phyloP scores from a whole-genome alignment of 495 filamentous ascomycete genomes.

The Cryomyces antarcticus region DNA sequence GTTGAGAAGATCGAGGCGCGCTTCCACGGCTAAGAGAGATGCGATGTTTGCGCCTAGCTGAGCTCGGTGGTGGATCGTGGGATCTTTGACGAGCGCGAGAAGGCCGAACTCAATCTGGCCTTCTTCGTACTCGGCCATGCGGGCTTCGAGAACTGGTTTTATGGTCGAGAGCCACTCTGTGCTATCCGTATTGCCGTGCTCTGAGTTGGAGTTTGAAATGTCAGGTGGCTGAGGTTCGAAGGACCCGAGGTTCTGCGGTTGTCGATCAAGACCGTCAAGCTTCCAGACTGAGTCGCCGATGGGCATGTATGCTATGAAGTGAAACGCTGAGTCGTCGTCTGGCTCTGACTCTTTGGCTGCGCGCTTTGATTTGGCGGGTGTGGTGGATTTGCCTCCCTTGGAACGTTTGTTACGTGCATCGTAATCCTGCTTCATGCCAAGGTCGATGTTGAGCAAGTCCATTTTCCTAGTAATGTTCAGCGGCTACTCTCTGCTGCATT shows the following conservation, averaged over 20 bases:
- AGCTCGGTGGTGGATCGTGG: conserved; percentile 21
- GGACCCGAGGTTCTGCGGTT: conserved; percentile 52
- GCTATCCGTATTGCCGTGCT: no score
- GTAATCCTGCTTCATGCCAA: conserved; percentile 30
- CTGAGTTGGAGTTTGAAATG: no score
- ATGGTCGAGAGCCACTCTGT: conserved; percentile 1
- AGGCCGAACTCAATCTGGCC: conserved; percentile 38
- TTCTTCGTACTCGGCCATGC: conserved; percentile 32
- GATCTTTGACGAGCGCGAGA: conserved; percentile 32
- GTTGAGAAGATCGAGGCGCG: conserved; percentile 14
- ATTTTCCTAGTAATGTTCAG: conserved; percentile 28
- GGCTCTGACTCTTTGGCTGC: conserved; percentile 6
- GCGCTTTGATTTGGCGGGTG: conserved; percentile 2
- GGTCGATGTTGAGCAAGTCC: conserved; percentile 61
- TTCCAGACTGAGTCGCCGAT: conserved; percentile 60
- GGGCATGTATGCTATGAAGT: conserved; percentile 84
- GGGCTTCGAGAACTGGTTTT: conserved; percentile 9
- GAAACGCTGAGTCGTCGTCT: conserved; percentile 38
- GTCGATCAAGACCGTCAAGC: conserved; percentile 64
- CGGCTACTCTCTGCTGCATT: no score
- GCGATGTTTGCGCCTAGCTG: conserved; percentile 29
- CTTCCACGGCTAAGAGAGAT: conserved; percentile 18
- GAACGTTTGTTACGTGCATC: conserved; percentile 3
- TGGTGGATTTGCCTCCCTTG: not conserved
- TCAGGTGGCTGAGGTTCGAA: not conserved